Conservation (phyloP, 1,284 basidiomycete species). For the Heterobasidion parviporum region DNA sequence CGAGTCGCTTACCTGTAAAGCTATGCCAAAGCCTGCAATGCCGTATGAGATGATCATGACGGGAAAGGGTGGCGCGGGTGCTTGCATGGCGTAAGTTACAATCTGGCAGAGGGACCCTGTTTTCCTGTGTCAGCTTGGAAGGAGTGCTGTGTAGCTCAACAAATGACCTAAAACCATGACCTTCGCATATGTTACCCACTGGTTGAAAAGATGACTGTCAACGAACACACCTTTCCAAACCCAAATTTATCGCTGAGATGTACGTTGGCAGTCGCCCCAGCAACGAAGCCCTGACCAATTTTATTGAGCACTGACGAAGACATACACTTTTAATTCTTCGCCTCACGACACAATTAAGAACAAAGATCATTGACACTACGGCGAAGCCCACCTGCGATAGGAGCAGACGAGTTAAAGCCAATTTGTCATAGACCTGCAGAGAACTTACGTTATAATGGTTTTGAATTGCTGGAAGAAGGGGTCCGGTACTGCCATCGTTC, state of each 20-base stretch:
- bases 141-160: not conserved
- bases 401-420: not conserved
- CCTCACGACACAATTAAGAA: constrained; percentile 32
- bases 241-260: constrained; percentile 46
- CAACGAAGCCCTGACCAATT: constrained; percentile 38
- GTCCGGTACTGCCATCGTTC: constrained; percentile 59
- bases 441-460: constrained; percentile 33
- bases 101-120: constrained; percentile 36
- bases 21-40: constrained; percentile 55
- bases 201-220: not conserved
- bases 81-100: constrained; percentile 35
- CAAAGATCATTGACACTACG: constrained; percentile 40
- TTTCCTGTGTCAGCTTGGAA: not conserved
- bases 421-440: not conserved
- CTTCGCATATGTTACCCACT: constrained; percentile 13
- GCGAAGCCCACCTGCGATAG: constrained; percentile 33
- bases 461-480: constrained; percentile 48
- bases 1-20: constrained; percentile 33
- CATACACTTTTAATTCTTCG: not conserved
- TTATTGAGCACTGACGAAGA: not conserved
- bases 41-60: constrained; percentile 52
- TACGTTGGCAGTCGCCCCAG: constrained; percentile 45
- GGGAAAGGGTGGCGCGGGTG: constrained; percentile 59
- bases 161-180: constrained; percentile 27
- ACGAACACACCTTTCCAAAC: constrained; percentile 44